Percentiles rank a stretch among this genome's conserved stretches.
These are phyloP conservation scores for Phytophthora uliginosa DNA, from an alignment of 352 stramenopile genomes.

Conservation along the genomic window DNA sequence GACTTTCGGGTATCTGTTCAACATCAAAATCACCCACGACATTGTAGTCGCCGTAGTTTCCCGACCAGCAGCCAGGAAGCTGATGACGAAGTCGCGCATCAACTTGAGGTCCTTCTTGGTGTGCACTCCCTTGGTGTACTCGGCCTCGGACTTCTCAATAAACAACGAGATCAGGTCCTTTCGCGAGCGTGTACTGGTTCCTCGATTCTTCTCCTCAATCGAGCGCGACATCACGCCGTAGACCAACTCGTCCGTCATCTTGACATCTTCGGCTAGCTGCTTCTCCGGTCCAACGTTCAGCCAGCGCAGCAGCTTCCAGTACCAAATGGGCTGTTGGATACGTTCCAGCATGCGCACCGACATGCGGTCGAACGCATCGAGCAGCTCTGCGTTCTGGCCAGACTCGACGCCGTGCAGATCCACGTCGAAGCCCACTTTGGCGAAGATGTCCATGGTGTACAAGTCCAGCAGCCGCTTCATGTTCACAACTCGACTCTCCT, in stretches of 20 bases:
- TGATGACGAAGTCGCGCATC: conserved; percentile 87
- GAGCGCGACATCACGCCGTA: conserved; percentile 49
- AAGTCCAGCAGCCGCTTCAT: conserved; percentile 65
- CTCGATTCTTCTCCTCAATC: conserved; percentile 39
- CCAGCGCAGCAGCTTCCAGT: conserved; percentile 56
- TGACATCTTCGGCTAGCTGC: conserved; percentile 44
- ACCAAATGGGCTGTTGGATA: conserved; percentile 44
- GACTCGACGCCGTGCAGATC: conserved; percentile 59
- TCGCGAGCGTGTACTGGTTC: neutral
- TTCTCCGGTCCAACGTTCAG: conserved; percentile 51
- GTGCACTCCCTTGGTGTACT: conserved; percentile 39
- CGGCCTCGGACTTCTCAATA: conserved; percentile 45
- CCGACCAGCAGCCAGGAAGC: conserved; percentile 74
- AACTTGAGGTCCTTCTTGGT: conserved; percentile 49
- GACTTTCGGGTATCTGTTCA: conserved; percentile 64
- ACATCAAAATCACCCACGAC: conserved; percentile 79
- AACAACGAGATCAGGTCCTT: conserved; percentile 68
- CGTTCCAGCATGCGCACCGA: conserved; percentile 46
- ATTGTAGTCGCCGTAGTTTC: conserved; percentile 82
- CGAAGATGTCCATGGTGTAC: conserved; percentile 81
- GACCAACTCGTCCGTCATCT: conserved; percentile 38
- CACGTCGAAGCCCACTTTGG: conserved; percentile 78
- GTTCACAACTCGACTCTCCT: conserved; percentile 35
- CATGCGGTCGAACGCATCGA: conserved; percentile 48
- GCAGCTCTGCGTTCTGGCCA: conserved; percentile 41